Base-by-base conservation (phyloP, 2,329 filamentous ascomycete genomes). In the Microcera coccophila region DNA sequence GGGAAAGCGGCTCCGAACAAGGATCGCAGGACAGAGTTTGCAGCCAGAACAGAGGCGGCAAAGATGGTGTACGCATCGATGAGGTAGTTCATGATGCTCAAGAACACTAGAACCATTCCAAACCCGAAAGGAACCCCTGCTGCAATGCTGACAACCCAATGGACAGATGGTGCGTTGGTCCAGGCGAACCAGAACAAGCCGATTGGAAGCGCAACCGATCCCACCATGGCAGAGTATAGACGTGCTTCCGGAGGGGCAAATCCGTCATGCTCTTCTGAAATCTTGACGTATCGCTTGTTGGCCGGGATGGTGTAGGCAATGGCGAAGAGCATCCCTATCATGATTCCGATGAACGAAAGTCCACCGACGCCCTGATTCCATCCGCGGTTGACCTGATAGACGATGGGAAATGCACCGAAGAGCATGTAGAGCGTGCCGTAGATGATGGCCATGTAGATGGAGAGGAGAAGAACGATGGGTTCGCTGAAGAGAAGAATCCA, bases 391-490 rank as follows among this genome's bases (percentile, higher is more conserved):
- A 75, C 18, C 18, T 54, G 52, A 66, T 84, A 95, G 44, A 94
- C 73, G 47, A 81, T 76, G 17, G 78, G 75, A 55, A 68, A 83
- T 44, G 81, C 81, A 39, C 84, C 73, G 66, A 85, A 85, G 68
- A 84, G 84, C 81, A 85, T 84, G 69, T 85, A 85, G 7, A 85
- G 67, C 9, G 85, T 65, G 3, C 81, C 82, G 59, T 86, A 86
- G 8, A 90, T 72, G 3, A 90, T 83, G 1, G 79, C 83, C 85
- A 90, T 90, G 70, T 93, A 93, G 1, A 91, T 56, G 1, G 82
- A 79, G 50, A 93, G 82, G 54, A 90, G 77, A 47, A 93, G 76
- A 26, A 93, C 85, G 56, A 93, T 93, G 14, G 84, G 79, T 62
- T 93, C 87, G 43, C 75, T 67, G 65, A 90, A 88, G 22, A 93